Conservation (phyloP, 2,329 filamentous ascomycete species). For the Waltergamsia citrina region DNA sequence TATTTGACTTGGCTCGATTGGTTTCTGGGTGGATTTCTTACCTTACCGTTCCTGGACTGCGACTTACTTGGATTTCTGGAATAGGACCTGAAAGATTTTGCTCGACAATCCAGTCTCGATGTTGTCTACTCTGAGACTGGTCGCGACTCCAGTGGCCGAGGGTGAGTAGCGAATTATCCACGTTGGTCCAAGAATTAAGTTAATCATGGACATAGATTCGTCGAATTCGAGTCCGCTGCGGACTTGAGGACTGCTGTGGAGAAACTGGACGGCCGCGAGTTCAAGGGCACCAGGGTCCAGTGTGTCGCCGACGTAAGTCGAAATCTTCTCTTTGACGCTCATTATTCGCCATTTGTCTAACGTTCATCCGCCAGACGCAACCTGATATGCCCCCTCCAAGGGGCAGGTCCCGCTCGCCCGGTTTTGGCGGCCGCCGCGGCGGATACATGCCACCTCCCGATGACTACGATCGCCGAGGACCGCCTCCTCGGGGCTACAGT, state of each 20-base stretch:
- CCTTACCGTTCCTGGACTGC: slow-evolving; percentile 39
- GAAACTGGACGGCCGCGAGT: slow-evolving; percentile 87
- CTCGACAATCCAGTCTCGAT: slow-evolving; percentile 89
- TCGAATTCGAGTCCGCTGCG: slow-evolving; percentile 90
- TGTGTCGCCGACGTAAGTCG: slow-evolving; percentile 77
- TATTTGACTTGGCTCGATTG: slow-evolving; percentile 15
- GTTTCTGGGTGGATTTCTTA: slow-evolving; percentile 12
- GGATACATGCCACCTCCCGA: slow-evolving; percentile 55
- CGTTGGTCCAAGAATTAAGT: neutral
- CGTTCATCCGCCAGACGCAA: slow-evolving; percentile 50
- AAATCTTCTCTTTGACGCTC: slow-evolving; percentile 4
- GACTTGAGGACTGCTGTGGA: slow-evolving; percentile 88
- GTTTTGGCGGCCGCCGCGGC: slow-evolving; percentile 41
- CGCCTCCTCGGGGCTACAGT: slow-evolving; percentile 71
- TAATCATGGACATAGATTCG: slow-evolving; percentile 55
- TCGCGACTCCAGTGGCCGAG: slow-evolving; percentile 84
- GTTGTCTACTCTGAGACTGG: slow-evolving; percentile 97
- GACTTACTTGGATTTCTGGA: slow-evolving; percentile 72
- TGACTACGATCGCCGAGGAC: slow-evolving; percentile 75
- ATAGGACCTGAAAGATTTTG: slow-evolving; percentile 99
- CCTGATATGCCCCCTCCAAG: slow-evolving; percentile 61
- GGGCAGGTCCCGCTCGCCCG: slow-evolving; percentile 72
- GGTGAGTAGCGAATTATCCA: slow-evolving; percentile 41
- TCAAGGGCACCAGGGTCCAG: slow-evolving; percentile 79
- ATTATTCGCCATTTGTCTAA: slow-evolving; percentile 10